Evolutionary conservation across 345 rosid species (phyloP).

Genomic region (Mangifera indica): DNA sequence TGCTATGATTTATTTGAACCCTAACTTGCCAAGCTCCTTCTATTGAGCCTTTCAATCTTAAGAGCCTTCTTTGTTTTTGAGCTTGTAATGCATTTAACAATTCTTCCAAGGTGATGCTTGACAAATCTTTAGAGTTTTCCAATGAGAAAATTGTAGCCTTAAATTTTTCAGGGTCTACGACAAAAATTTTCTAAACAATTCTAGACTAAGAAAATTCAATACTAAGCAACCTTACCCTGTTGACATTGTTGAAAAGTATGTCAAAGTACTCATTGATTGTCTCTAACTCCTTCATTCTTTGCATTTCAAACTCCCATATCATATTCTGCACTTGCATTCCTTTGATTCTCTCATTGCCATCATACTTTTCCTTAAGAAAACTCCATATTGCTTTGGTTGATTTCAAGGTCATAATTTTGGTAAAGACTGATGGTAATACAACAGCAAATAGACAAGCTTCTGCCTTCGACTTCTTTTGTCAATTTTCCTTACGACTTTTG

Average conservation of each 20-base stretch:
- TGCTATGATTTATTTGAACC: too few relatives aligned
- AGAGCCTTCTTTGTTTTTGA: not conserved
- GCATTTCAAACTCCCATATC: not conserved
- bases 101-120: not conserved
- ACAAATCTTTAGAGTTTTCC: not conserved
- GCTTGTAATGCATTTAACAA: not conserved
- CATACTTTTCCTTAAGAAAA: not conserved
- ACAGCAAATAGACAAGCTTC: too few relatives aligned
- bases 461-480: too few relatives aligned
- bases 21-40: not conserved
- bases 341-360: not conserved
- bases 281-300: too few relatives aligned
- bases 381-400: not conserved
- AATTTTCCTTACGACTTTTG: too few relatives aligned
- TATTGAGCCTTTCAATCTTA: too few relatives aligned
- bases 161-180: not conserved
- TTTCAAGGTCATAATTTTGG: not conserved
- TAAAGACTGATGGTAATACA: too few relatives aligned
- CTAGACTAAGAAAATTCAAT: not conserved
- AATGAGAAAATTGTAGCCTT: not conserved
- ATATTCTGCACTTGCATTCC: too few relatives aligned
- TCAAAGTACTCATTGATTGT: too few relatives aligned
- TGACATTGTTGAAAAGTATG: too few relatives aligned
- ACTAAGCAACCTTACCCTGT: not conserved
- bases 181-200: not conserved